phyloP scores from a whole-genome alignment of 495 filamentous ascomycete genomes.

The Elaphomyces granulatus region DNA sequence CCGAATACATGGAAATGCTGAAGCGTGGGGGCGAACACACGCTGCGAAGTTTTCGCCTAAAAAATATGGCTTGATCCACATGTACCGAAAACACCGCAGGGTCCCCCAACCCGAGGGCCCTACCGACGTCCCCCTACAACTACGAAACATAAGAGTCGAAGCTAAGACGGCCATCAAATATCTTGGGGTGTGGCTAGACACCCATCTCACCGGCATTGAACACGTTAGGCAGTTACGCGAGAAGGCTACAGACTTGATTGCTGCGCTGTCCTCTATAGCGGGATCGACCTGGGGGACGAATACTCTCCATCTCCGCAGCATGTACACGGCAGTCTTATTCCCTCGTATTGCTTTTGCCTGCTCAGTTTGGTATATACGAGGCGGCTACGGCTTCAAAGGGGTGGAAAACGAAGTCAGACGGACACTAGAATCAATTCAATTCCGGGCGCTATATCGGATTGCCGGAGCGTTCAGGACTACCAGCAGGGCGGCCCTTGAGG shows the following conservation, averaged over 20 bases:
- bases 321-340: not conserved
- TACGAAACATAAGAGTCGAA: not conserved
- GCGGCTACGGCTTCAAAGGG: not conserved
- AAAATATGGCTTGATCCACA: not conserved
- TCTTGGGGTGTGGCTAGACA: not conserved
- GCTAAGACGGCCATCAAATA: not conserved
- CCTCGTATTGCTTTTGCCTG: not conserved
- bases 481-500: not conserved
- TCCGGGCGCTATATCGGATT: not conserved
- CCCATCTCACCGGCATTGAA: not conserved
- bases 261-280: not conserved
- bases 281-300: constrained; percentile 3
- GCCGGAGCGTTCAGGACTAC: not conserved
- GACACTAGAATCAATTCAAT: not conserved
- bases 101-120: not conserved
- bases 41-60: not conserved
- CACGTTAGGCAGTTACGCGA: not conserved
- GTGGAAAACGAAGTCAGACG: not conserved
- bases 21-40: not conserved
- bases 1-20: not conserved
- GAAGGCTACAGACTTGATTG: not conserved
- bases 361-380: not conserved
- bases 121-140: not conserved
- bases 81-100: not conserved
- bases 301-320: not conserved